Conservation (phyloP, 169 alveolate genomes). For the Perkinsus chesapeaki region DNA sequence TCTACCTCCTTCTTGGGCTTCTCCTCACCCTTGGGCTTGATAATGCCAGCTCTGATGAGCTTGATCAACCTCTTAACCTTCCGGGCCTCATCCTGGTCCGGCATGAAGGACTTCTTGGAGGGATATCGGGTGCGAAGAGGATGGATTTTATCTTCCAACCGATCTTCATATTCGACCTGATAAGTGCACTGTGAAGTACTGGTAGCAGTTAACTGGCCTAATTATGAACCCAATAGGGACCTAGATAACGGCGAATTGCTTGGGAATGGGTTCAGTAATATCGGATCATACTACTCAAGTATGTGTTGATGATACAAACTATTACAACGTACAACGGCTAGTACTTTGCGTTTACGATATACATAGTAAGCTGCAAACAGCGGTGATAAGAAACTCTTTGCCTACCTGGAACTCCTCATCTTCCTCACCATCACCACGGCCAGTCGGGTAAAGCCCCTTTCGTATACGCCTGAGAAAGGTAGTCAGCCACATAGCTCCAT, state of each 20-base stretch:
- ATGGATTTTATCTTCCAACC: constrained; percentile 41
- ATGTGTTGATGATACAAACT: too few relatives aligned
- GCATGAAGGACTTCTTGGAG: constrained; percentile 67
- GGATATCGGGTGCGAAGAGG: constrained; percentile 47
- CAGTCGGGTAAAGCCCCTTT: constrained; percentile 34
- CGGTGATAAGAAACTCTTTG: too few relatives aligned
- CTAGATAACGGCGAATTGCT: too few relatives aligned
- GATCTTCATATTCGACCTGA: constrained; percentile 37
- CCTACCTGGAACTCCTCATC: constrained; percentile 43
- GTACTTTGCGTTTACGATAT: background rate
- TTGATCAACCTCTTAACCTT: constrained; percentile 53
- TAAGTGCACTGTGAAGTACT: too few relatives aligned
- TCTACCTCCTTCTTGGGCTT: constrained; percentile 20
- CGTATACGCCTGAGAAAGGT: constrained; percentile 44
- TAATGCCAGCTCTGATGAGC: constrained; percentile 35
- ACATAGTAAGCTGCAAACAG: background rate
- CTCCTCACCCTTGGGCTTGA: background rate
- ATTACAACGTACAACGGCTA: too few relatives aligned
- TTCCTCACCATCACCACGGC: constrained; percentile 21
- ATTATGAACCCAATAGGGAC: too few relatives aligned
- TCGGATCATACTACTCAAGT: too few relatives aligned
- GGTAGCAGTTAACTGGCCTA: too few relatives aligned
- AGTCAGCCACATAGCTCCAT: constrained; percentile 31
- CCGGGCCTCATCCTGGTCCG: constrained; percentile 68
- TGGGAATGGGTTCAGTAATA: too few relatives aligned